Percentiles rank a stretch among this genome's conserved stretches.
Evolutionary conservation across 2,329 filamentous ascomycete species (phyloP).

Genomic region (Sporothrix inflata): DNA sequence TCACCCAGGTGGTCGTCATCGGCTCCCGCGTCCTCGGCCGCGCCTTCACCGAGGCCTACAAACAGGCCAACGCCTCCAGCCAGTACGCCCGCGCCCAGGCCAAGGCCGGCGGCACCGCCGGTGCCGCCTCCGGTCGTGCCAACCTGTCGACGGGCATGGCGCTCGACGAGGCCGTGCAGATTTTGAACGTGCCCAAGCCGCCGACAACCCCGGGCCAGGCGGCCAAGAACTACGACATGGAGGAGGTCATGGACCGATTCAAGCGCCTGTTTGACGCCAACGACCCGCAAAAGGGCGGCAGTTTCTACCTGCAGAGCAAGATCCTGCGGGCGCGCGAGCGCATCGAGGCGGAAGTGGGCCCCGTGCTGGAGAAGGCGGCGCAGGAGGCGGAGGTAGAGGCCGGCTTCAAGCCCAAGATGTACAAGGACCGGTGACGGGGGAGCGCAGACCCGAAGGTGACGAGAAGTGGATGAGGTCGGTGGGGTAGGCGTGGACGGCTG

Average conservation of each 20-base stretch:
- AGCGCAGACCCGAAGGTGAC: too few relatives aligned
- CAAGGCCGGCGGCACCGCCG: constrained; percentile 55
- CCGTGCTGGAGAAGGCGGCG: constrained; percentile 69
- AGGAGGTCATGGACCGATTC: constrained; percentile 81
- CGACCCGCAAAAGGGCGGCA: constrained; percentile 92
- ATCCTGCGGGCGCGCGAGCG: constrained; percentile 87
- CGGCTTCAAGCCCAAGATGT: constrained; percentile 94
- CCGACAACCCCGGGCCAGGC: constrained; percentile 59
- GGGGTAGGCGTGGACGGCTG: background rate
- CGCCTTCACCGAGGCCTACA: constrained; percentile 92
- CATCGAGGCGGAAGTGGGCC: constrained; percentile 82
- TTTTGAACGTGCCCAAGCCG: constrained; percentile 85
- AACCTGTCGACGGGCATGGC: constrained; percentile 72
- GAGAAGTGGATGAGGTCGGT: background rate
- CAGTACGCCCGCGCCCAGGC: constrained; percentile 76
- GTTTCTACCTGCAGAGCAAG: constrained; percentile 98
- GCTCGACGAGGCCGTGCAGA: constrained; percentile 94
- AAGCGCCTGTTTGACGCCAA: constrained; percentile 94
- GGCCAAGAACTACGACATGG: constrained; percentile 58
- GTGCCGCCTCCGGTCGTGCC: constrained; percentile 41
- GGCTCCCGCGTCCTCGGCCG: constrained; percentile 90
- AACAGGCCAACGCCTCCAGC: constrained; percentile 86
- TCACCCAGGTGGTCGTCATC: constrained; percentile 89
- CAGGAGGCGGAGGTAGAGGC: constrained; percentile 78
- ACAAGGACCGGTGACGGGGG: constrained; percentile 67